phyloP scores from a whole-genome alignment of 1,284 basidiomycete genomes.

The Tetrapyrgos nigripes region DNA sequence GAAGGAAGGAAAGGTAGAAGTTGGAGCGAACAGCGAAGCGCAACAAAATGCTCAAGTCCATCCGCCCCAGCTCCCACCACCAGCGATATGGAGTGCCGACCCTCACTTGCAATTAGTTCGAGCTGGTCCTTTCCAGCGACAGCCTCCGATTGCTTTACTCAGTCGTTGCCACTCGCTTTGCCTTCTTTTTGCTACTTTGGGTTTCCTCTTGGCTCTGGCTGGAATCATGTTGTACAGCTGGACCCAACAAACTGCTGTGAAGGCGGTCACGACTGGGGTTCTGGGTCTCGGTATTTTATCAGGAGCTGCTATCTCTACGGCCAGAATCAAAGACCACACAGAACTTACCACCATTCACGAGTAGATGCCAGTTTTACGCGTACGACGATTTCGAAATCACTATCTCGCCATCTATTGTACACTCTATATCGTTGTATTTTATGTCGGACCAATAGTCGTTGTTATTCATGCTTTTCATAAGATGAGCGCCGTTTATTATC shows the following conservation, averaged over 20 bases:
- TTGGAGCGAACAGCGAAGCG: slow-evolving; percentile 6
- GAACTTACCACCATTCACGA: neutral
- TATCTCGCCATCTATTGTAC: neutral
- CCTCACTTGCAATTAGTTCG: slow-evolving; percentile 53
- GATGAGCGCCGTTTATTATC: neutral
- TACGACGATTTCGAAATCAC: neutral
- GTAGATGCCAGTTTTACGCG: neutral
- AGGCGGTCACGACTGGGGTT: slow-evolving; percentile 48
- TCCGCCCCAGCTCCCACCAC: slow-evolving; percentile 14
- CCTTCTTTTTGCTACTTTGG: slow-evolving; percentile 52
- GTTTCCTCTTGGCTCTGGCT: slow-evolving; percentile 57
- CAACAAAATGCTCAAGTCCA: too few species aligned
- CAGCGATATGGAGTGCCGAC: slow-evolving; percentile 43
- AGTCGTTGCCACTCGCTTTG: slow-evolving; percentile 57
- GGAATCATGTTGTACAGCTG: slow-evolving; percentile 61
- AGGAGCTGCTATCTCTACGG: slow-evolving; percentile 22
- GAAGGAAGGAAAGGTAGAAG: neutral
- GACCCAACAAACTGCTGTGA: slow-evolving; percentile 49
- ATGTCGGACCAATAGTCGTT: too few species aligned
- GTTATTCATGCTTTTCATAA: too few species aligned
- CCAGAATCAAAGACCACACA: neutral
- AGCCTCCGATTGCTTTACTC: slow-evolving; percentile 52
- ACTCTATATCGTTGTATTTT: too few species aligned
- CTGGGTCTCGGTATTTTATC: slow-evolving; percentile 44
- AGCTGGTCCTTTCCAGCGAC: slow-evolving; percentile 45